These are phyloP conservation scores for Lagerstroemia speciosa DNA, from an alignment of 345 rosid species.

Conservation along the genomic window DNA sequence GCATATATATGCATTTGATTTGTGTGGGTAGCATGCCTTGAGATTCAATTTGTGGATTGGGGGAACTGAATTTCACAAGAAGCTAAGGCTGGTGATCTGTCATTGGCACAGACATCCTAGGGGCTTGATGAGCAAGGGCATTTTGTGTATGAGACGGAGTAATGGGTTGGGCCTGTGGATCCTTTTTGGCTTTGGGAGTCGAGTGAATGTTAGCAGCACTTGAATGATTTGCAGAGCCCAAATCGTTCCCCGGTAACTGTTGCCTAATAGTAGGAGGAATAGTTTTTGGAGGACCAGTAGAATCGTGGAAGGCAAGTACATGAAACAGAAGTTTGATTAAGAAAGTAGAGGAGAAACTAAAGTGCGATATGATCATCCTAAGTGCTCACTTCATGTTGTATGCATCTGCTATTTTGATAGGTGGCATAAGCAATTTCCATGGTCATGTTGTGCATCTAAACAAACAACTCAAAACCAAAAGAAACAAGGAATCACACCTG, in stretches of 20 bases:
- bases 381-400: not conserved
- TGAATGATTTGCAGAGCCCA: constrained; percentile 31
- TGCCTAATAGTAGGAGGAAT: constrained; percentile 44
- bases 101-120: constrained; percentile 60
- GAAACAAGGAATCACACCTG: constrained; percentile 43
- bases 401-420: not conserved
- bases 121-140: constrained; percentile 36
- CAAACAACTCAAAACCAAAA: not conserved
- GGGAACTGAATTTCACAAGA: constrained; percentile 62
- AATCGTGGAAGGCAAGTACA: constrained; percentile 48
- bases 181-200: constrained; percentile 40
- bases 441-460: not conserved
- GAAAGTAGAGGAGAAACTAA: not conserved
- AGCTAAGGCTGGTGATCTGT: constrained; percentile 61
- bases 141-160: constrained; percentile 50
- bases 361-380: not conserved
- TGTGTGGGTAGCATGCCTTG: constrained; percentile 41
- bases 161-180: constrained; percentile 40
- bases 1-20: constrained; percentile 55
- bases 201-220: constrained; percentile 34
- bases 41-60: constrained; percentile 63
- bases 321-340: constrained; percentile 2
- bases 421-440: not conserved
- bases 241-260: constrained; percentile 40
- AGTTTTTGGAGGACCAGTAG: constrained; percentile 47